Conservation (phyloP, 1,284 basidiomycete genomes). For the Naganishia liquefaciens region DNA sequence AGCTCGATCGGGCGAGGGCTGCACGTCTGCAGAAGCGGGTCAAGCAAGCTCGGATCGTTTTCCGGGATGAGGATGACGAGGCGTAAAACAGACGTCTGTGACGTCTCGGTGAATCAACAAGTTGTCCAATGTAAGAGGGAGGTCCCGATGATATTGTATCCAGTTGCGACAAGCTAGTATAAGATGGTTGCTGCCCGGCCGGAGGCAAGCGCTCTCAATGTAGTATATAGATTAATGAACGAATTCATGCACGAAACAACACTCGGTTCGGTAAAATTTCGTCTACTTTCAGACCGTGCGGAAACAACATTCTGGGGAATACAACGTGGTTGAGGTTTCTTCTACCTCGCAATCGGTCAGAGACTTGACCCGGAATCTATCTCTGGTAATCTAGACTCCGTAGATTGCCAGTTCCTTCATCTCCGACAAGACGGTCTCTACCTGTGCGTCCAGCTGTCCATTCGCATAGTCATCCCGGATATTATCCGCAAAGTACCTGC, state of each 20-base stretch:
- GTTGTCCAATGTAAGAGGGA: constrained; percentile 13
- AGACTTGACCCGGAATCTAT: no score
- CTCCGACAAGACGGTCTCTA: constrained; percentile 89
- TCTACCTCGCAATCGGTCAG: no score
- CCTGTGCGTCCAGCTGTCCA: constrained; percentile 92
- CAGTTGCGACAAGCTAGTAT: background rate
- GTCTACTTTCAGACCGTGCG: no score
- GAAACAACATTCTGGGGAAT: no score
- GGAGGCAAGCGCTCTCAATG: background rate
- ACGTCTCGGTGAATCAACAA: background rate
- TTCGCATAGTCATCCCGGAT: constrained; percentile 96
- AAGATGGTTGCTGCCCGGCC: no score
- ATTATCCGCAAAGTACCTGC: constrained; percentile 81
- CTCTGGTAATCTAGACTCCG: constrained; percentile 39
- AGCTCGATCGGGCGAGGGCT: background rate
- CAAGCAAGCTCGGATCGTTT: constrained; percentile 11
- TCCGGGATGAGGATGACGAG: constrained; percentile 1
- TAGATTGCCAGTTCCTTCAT: constrained; percentile 96
- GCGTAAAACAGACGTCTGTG: background rate
- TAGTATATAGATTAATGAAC: background rate
- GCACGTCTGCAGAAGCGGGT: background rate
- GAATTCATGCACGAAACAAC: background rate
- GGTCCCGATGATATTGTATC: background rate
- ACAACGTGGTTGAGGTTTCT: no score
- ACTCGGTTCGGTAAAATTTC: no score